Percentiles rank a stretch among this genome's conserved stretches.
Evolutionary conservation across 2,329 filamentous ascomycete species (phyloP).

Genomic region (Rhinocladiella similis): DNA sequence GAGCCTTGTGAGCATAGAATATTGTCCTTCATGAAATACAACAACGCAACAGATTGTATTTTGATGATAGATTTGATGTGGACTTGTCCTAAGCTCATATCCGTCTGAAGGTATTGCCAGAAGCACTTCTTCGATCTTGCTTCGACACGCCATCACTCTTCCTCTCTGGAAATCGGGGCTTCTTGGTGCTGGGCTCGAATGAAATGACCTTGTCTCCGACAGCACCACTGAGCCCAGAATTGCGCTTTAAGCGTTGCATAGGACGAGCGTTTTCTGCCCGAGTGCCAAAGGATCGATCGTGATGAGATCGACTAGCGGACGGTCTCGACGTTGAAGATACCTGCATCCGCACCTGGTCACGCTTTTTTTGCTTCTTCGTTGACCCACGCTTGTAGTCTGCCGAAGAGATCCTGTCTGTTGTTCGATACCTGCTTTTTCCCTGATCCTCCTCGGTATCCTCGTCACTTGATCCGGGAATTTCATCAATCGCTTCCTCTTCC

Average conservation of each 20-base stretch:
- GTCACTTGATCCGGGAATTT: slow-evolving; percentile 45
- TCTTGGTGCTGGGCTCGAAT: slow-evolving; percentile 55
- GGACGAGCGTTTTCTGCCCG: slow-evolving; percentile 49
- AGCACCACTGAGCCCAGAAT: slow-evolving; percentile 32
- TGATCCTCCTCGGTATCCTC: slow-evolving; percentile 38
- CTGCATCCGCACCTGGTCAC: slow-evolving; percentile 53
- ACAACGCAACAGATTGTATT: no score
- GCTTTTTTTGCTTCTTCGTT: slow-evolving; percentile 48
- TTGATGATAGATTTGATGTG: no score
- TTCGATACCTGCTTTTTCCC: slow-evolving; percentile 34
- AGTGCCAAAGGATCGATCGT: slow-evolving; percentile 59
- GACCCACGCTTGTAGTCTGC: slow-evolving; percentile 51
- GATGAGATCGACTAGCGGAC: slow-evolving; percentile 35
- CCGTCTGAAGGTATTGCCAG: slow-evolving; percentile 48
- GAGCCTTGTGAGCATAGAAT: no score
- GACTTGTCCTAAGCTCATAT: slow-evolving; percentile 34
- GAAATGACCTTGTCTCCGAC: slow-evolving; percentile 59
- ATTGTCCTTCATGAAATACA: no score
- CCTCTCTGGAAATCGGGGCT: slow-evolving; percentile 29
- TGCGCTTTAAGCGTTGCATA: slow-evolving; percentile 35
- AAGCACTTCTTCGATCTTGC: slow-evolving; percentile 50
- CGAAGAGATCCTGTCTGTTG: slow-evolving; percentile 50
- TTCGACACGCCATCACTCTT: slow-evolving; percentile 27
- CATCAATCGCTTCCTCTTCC: slow-evolving; percentile 61
- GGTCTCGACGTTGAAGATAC: slow-evolving; percentile 53